These are phyloP conservation scores for Phytopythium chamaehyphon DNA, from an alignment of 352 stramenopile genomes.

Conservation along the genomic window DNA sequence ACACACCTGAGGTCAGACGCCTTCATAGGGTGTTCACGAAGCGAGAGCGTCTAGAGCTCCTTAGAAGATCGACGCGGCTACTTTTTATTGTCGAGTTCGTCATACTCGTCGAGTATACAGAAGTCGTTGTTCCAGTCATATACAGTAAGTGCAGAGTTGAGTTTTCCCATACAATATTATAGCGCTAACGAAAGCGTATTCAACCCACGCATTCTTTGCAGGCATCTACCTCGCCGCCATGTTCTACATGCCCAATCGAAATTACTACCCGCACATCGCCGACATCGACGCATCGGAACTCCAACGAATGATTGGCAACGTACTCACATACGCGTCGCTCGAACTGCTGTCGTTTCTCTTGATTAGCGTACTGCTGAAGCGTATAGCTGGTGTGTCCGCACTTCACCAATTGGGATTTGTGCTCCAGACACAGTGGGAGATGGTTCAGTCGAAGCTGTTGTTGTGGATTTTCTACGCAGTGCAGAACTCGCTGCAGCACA, in stretches of 20 bases:
- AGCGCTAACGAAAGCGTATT: no score
- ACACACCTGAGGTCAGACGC: no score
- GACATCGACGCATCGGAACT: slow-evolving; percentile 10
- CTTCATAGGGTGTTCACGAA: slow-evolving; percentile 3
- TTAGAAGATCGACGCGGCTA: slow-evolving; percentile 17
- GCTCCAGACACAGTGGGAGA: slow-evolving; percentile 23
- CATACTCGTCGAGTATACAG: slow-evolving; percentile 23
- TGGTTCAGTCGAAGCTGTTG: slow-evolving; percentile 40
- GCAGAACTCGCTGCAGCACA: slow-evolving; percentile 30
- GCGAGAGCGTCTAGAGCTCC: slow-evolving; percentile 6
- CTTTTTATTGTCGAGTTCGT: slow-evolving; percentile 30
- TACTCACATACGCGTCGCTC: slow-evolving; percentile 21
- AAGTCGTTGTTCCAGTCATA: slow-evolving; percentile 23
- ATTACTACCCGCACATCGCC: slow-evolving; percentile 27
- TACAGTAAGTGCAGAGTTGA: slow-evolving; percentile 34
- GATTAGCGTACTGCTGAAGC: slow-evolving; percentile 15
- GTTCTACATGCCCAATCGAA: slow-evolving; percentile 28
- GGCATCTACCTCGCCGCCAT: slow-evolving; percentile 22
- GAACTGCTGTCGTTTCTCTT: slow-evolving; percentile 23
- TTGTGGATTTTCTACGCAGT: slow-evolving; percentile 39
- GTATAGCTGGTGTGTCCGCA: slow-evolving; percentile 16
- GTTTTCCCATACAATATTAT: no score
- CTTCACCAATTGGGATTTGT: slow-evolving; percentile 35
- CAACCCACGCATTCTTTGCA: no score
- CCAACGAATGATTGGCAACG: slow-evolving; percentile 18